Base-by-base conservation (phyloP, 805 yeast species). In the Candida vartiovaarae region DNA sequence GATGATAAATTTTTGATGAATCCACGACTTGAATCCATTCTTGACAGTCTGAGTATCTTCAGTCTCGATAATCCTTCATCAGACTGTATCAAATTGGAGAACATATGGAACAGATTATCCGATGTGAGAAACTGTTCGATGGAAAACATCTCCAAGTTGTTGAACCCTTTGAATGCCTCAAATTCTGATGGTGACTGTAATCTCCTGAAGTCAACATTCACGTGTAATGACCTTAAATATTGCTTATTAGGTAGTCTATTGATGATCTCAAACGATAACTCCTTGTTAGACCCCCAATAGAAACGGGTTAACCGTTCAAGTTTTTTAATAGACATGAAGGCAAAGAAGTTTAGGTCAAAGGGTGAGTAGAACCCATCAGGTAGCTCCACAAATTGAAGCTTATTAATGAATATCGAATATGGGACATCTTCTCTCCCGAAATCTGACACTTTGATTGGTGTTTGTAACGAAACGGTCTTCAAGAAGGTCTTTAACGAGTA, bases 361-460 rank as follows among this genome's bases (percentile, higher is more conserved):
- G 64, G 56, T 35, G 66, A 64, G 31, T 44, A 45, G 27, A 70
- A 60, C 25, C 72, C 67, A 46, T 71, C 74, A 0, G 77, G 78
- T 4, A 74, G 49, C 25, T 57, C 54, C 2, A 65, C 52, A 40
- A 70, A 61, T 38, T 60, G 64, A 24, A 74, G 49, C 11, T 52
- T 48, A 35, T 51, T 51, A 4, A 67, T 55, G 10, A 54, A 44
- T 4, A 29, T 9, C 1, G 58, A 49, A 34, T 54, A 55, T 1
- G 32, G 24, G 11, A 30, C 26, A 2, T 10, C 37, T 6, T n/a
- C 30, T 2, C 27, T 26, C 4, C 42, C 40, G 26, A 20, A 27
- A 2, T 42, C 45, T 4, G 40, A 24, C 3, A 23, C 34, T 2
- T 26, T 10, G 3, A 52, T 26, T 3, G 53, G 50, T 2, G 48